phyloP scores from a whole-genome alignment of 2,329 filamentous ascomycete species.

The Penicillium psychrosexuale region DNA sequence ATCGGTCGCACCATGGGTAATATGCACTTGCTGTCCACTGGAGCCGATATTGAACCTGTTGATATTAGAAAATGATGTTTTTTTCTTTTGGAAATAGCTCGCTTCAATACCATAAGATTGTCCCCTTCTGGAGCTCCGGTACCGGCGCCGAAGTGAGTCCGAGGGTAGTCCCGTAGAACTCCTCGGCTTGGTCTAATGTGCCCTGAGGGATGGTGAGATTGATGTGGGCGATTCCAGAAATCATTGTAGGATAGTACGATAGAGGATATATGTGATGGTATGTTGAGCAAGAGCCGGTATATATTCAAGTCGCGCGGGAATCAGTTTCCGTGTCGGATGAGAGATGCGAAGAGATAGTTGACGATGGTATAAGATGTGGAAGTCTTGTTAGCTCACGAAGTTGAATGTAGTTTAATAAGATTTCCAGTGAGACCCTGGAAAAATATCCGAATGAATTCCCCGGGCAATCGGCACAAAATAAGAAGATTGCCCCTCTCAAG shows the following conservation, averaged over 20 bases:
- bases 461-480: background rate
- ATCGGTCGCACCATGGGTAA: constrained; percentile 48
- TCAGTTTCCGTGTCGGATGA: constrained; percentile 5
- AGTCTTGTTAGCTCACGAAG: background rate
- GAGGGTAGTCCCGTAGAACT: constrained; percentile 57
- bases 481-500: background rate
- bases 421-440: background rate
- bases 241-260: constrained; percentile 36
- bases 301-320: constrained; percentile 1
- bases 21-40: constrained; percentile 55
- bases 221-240: constrained; percentile 55
- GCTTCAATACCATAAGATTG: constrained; percentile 52
- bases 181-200: constrained; percentile 51
- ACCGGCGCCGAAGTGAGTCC: constrained; percentile 54
- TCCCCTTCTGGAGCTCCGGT: constrained; percentile 51
- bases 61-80: background rate
- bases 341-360: too few species aligned
- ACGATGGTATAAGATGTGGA: background rate
- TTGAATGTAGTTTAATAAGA: background rate
- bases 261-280: background rate
- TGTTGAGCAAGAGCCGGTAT: background rate
- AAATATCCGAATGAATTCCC: background rate
- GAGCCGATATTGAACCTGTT: constrained; percentile 55
- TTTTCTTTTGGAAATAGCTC: background rate
- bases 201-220: constrained; percentile 57